Conservation (phyloP, 2,329 filamentous ascomycete species). For the Botrytis fabae region DNA sequence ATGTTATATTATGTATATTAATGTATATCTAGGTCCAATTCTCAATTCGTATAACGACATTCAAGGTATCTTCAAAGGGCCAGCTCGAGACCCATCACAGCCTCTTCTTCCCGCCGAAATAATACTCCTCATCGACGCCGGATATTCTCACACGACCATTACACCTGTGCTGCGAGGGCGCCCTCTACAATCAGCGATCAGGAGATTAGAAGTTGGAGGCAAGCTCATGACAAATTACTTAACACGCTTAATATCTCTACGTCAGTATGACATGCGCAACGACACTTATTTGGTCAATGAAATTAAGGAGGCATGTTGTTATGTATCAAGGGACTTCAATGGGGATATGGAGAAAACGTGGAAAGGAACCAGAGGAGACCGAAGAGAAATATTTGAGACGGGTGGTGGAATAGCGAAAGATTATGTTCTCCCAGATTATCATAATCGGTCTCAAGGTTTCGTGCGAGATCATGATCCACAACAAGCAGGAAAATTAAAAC, state of each 20-base stretch:
- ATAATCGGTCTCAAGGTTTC: constrained; percentile 61
- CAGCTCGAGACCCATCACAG: constrained; percentile 48
- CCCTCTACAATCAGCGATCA: constrained; percentile 76
- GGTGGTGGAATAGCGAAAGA: constrained; percentile 71
- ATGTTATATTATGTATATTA: constrained; percentile 18
- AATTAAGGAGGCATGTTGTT: constrained; percentile 90
- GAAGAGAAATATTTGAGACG: constrained; percentile 50
- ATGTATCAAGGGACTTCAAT: constrained; percentile 75
- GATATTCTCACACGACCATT: constrained; percentile 89
- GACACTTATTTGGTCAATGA: constrained; percentile 93
- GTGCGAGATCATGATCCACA: constrained; percentile 75
- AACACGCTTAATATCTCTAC: constrained; percentile 82
- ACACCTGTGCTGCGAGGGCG: constrained; percentile 81
- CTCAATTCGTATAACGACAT: constrained; percentile 84
- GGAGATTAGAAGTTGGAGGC: constrained; percentile 85
- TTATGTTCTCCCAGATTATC: constrained; percentile 85
- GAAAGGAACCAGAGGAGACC: constrained; percentile 70
- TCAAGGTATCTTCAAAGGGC: constrained; percentile 65
- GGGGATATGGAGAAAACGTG: constrained; percentile 78
- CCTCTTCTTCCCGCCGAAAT: constrained; percentile 67
- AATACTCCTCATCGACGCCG: constrained; percentile 84
- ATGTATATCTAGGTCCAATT: constrained; percentile 55
- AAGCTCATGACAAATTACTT: constrained; percentile 93
- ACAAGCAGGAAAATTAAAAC: constrained; percentile 53
- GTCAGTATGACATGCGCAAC: constrained; percentile 94